Evolutionary conservation across 768 basidiomycete species (phyloP).

Genomic region (Tricholoma sp.): DNA sequence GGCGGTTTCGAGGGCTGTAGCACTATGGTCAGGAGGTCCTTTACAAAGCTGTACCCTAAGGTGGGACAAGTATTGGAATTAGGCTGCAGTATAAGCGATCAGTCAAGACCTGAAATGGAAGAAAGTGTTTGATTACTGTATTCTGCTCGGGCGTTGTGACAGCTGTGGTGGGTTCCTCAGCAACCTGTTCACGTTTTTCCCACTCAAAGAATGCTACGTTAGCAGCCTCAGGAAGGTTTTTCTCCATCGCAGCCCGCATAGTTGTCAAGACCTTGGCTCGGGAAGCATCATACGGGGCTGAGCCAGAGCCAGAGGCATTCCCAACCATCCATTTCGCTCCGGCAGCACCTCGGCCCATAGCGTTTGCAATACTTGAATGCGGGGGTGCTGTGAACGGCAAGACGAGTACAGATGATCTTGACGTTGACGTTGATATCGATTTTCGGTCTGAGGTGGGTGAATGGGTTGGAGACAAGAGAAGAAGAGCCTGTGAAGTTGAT

Average conservation of each 20-base stretch:
- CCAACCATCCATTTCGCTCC: constrained; percentile 19
- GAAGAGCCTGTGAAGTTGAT: constrained; percentile 43
- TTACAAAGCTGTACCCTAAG: constrained; percentile 49
- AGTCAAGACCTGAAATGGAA: not conserved
- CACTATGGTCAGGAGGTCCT: constrained; percentile 48
- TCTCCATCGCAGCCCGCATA: constrained; percentile 18
- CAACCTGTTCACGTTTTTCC: constrained; percentile 33
- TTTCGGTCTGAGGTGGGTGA: constrained; percentile 12
- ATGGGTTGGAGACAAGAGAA: constrained; percentile 40
- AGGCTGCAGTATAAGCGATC: not conserved
- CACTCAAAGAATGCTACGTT: constrained; percentile 61
- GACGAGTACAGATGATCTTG: constrained; percentile 51
- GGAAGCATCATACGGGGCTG: not conserved
- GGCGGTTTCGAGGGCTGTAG: constrained; percentile 36
- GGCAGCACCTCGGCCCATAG: constrained; percentile 47
- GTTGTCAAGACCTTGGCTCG: constrained; percentile 17
- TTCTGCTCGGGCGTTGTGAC: not conserved
- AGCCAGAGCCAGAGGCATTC: not conserved
- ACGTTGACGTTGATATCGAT: constrained; percentile 20
- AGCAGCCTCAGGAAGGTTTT: constrained; percentile 43
- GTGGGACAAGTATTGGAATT: constrained; percentile 1
- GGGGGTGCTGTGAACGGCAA: constrained; percentile 51
- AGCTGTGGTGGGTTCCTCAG: constrained; percentile 14
- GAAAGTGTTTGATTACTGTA: not conserved
- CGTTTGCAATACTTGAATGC: constrained; percentile 58